Conservation (phyloP, 2,329 filamentous ascomycete species). For the Alternaria triticimaculans region DNA sequence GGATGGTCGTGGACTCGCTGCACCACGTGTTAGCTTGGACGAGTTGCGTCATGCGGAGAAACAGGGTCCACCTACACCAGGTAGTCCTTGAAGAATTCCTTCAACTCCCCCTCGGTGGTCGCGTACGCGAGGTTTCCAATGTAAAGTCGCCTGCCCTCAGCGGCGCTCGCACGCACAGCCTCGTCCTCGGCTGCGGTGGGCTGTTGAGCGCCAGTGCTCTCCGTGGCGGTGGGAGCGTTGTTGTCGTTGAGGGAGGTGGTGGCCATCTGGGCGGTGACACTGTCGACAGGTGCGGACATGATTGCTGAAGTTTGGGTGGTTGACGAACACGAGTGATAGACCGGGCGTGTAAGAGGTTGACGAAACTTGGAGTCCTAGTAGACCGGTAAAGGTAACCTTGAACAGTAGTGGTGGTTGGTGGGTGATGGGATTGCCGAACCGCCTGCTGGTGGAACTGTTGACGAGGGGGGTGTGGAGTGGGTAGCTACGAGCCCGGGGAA, state of each 20-base stretch:
- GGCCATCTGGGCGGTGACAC: slow-evolving; percentile 75
- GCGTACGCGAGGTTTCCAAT: slow-evolving; percentile 99
- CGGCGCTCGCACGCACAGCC: slow-evolving; percentile 93
- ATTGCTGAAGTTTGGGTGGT: slow-evolving; percentile 61
- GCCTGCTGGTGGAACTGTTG: slow-evolving; percentile 58
- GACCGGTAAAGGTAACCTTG: slow-evolving; percentile 49
- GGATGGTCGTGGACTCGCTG: slow-evolving; percentile 98
- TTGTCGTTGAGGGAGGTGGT: slow-evolving; percentile 67
- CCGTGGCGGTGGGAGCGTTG: slow-evolving; percentile 48
- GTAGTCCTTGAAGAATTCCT: slow-evolving; percentile 99
- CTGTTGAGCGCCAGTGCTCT: slow-evolving; percentile 62
- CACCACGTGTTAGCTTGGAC: slow-evolving; percentile 33
- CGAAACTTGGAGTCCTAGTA: slow-evolving; percentile 55
- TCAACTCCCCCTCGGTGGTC: slow-evolving; percentile 99
- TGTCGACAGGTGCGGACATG: slow-evolving; percentile 87
- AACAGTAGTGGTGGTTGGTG: slow-evolving; percentile 41
- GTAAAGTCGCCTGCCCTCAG: slow-evolving; percentile 98
- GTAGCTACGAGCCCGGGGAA: slow-evolving; percentile 57
- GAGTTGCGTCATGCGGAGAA: slow-evolving; percentile 22
- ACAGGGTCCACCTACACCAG: slow-evolving; percentile 79
- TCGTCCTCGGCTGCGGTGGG: slow-evolving; percentile 80
- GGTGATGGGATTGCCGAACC: slow-evolving; percentile 53
- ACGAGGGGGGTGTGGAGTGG: slow-evolving; percentile 59
- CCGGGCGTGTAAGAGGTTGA: slow-evolving; percentile 43
- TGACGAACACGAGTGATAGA: slow-evolving; percentile 60